phyloP scores from a whole-genome alignment of 306 rosid species.

The Senna siamea region DNA sequence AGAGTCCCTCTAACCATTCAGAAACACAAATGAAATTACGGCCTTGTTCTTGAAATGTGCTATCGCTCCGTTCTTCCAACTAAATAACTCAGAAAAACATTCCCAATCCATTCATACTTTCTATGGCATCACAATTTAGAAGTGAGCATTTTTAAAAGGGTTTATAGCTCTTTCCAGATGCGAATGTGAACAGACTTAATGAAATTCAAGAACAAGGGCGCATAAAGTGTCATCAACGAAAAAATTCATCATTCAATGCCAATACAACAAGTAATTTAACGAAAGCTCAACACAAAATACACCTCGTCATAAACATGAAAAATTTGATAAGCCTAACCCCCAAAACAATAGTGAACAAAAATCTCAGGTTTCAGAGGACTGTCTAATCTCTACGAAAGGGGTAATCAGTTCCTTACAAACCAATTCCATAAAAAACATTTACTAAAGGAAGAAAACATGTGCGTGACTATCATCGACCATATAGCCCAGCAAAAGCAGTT shows the following conservation, averaged over 20 bases:
- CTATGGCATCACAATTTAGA: neutral
- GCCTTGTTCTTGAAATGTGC: too few species aligned
- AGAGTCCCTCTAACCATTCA: too few species aligned
- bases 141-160: neutral
- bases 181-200: neutral
- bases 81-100: too few species aligned
- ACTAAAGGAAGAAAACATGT: neutral
- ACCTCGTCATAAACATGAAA: neutral
- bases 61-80: too few species aligned
- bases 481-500: neutral
- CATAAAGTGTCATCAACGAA: neutral
- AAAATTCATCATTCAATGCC: neutral
- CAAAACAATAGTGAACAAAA: neutral
- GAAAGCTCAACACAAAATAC: neutral
- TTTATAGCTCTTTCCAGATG: neutral
- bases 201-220: neutral
- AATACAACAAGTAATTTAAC: neutral
- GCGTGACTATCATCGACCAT: neutral
- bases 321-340: neutral
- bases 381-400: too few species aligned
- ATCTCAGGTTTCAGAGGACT: neutral
- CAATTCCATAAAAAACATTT: neutral
- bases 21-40: too few species aligned
- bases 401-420: too few species aligned
- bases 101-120: too few species aligned